Evolutionary conservation across 805 yeast genomes (phyloP), one percentile per base, ranked within the genome.

Genomic region (Ogataea parapolymorpha): DNA sequence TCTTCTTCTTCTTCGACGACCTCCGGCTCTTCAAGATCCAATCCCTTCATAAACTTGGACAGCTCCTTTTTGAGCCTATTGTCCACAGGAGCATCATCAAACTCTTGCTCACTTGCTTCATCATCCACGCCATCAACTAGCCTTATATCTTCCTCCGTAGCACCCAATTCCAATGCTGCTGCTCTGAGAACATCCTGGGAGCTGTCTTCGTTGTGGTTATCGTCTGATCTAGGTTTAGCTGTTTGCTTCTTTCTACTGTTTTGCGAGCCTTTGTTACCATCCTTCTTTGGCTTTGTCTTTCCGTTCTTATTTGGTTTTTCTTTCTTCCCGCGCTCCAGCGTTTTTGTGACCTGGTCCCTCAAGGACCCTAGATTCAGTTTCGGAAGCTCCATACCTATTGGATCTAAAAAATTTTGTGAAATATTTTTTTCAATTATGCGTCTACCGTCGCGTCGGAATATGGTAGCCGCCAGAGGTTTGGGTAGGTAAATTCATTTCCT

Each of bases 141-240:
- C 32, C 75, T 73, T 33, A 90, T 58, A 60, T 89, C 97, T 16
- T 80, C 90, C 51, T 85, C 93, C 12, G 87, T 74, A 15, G 96
- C 98, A 25, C 97, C 96, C 22, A 90, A 65, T 16, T 80, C 81
- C 11, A 81, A 59, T 2, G 95, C 95, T 65, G 84, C 95, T 45
- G 80, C 77, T 51, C 84, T 79, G 35, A 86, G 60, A 2, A 67
- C 44, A 3, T 66, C 74, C 12, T 26, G 18, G 11, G 40, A 41
- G 13, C 44, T 32, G n/a, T 44, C 56, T 11, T 37, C 34, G 6
- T 23, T 26, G 13, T 11, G 13, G 27, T 13, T 25, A 29, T 29
- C 12, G 9, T 29, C 22, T 29, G 17, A 17, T 29, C n/a, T 29
- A 12, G 22, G n/a, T 16, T 29, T 29, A 1, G 32, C 32, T 1